Base-by-base conservation (phyloP, 768 basidiomycete genomes). In the Boletus reticulatus region DNA sequence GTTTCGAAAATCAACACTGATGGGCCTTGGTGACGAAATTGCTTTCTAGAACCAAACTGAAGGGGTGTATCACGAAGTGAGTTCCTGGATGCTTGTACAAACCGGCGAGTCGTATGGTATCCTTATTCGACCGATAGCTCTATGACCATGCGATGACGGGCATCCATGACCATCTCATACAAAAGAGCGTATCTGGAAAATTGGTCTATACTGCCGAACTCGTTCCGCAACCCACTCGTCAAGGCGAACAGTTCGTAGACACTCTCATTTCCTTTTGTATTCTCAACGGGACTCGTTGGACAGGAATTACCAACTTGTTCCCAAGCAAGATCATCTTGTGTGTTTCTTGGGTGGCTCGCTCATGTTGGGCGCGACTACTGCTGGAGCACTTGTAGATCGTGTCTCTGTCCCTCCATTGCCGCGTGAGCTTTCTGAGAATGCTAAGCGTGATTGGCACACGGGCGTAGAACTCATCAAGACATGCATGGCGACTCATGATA, bases 281-380 rank as follows among this genome's bases (percentile, higher is more conserved):
- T 39, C 61, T 65, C 46, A 58, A 22, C 29, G 29, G 19, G n/a
- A 31, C 19, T 46, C 37, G 6, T 38, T 49, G 49, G 16, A 29
- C 60, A 91, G 90, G 24, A 73, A 76, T 34, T 94, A 92, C 92
- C 80, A 81, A 17, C 74, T 90, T 27, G 78, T 79, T 11, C 90
- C 90, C 11, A 96, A 97, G 68, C 95, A 98, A 75, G 95, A 98
- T 67, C 95, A 97, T 68, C 83, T 98, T 34, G 94, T 91, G 4
- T 98, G 95, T 73, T 98, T 97, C 83, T 76, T 98, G 34, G 93
- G 88, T 19, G 95, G 94, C 4, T 91, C 91, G 1, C 82, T 98
- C 53, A 85, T 98, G 79, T 82, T 98, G 4, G 94, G 95, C 13
- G 90, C 92, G 14, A 90, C 89, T 4, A 81, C 77, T 2, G 74